Base-by-base conservation (phyloP, 345 rosid genomes). In the Viola odorata region DNA sequence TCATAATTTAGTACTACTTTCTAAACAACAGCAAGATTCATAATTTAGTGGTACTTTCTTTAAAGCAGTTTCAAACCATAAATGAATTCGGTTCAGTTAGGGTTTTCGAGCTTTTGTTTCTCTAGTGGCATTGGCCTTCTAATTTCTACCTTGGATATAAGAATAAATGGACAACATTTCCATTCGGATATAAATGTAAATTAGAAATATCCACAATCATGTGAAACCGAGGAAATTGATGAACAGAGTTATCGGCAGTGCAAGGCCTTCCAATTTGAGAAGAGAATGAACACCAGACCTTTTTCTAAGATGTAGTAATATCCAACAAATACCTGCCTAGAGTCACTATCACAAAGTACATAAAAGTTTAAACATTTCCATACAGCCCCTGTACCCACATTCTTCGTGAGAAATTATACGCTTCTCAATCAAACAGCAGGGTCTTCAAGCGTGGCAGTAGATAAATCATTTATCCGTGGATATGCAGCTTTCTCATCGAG, bases 401-500 rank as follows among this genome's bases (percentile, higher is more conserved):
- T 42, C 48, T 42, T 62, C 4, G 37, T 12, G n/a, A 32, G 53
- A 64, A 39, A 49, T 53, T 57, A 12, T 9, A 9, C 2, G 56
- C 49, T 38, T 57, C 61, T 87, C 77, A 91, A 48, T 87, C 77
- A 91, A 48, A 62, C 79, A 0, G 86, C 45, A 36, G 97, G 84
- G 63, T 91, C 91, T 80, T 86, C 95, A 0, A 91, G 87, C 66
- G 57, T 73, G 45, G 89, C 95, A 4, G 80, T 84, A 12, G 95
- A 80, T 61, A 95, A 67, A 72, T 91, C 81, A 5, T 77, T 95
- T 68, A 91, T 88, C 70, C 88, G 86, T 3, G 99, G 99, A 78
- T 90, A 95, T n/a, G 73, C 75, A 59, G 95, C 96, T 75, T 81
- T 95, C 70, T 91, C 91, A 68, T 90, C 97, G 5, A 95, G 92